Evolutionary conservation across 2,329 filamentous ascomycete species (phyloP).

Genomic region (Dactylellina haptotyla): DNA sequence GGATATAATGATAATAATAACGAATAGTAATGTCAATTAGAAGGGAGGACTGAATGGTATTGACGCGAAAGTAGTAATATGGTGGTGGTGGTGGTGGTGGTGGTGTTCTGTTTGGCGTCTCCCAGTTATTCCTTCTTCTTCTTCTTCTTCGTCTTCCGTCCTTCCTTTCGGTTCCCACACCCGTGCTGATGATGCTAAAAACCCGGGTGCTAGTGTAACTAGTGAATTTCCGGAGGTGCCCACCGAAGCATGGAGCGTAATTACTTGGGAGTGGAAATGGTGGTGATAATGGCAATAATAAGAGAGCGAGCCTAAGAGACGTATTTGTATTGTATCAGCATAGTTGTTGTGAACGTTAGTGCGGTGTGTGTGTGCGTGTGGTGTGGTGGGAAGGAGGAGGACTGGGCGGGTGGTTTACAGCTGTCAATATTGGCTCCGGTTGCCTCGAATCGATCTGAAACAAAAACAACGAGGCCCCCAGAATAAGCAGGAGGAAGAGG

Average conservation of each 20-base stretch:
- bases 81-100: too few species aligned
- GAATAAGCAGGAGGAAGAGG: slow-evolving; percentile 51
- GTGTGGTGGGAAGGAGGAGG: slow-evolving; percentile 8
- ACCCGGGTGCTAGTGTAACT: too few species aligned
- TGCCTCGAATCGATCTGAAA: slow-evolving; percentile 53
- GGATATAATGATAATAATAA: too few species aligned
- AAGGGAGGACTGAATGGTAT: too few species aligned
- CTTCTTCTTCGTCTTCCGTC: too few species aligned
- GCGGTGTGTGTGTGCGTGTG: not conserved
- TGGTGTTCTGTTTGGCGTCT: too few species aligned
- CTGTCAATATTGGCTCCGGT: slow-evolving; percentile 49
- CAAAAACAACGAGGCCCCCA: slow-evolving; percentile 51
- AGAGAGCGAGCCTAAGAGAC: not conserved
- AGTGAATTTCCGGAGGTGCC: too few species aligned
- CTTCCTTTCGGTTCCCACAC: too few species aligned
- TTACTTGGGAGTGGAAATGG: not conserved
- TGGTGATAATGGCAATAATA: slow-evolving; percentile 4
- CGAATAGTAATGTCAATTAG: too few species aligned
- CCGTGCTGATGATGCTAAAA: too few species aligned
- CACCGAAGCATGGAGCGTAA: not conserved
- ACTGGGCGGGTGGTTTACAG: slow-evolving; percentile 44
- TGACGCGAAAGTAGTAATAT: too few species aligned
- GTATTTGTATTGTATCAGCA: slow-evolving; percentile 19
- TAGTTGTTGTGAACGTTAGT: not conserved
- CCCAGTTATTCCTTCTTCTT: too few species aligned